Conservation (phyloP, 2,329 filamentous ascomycete genomes). For the Exophiala mesophila region DNA sequence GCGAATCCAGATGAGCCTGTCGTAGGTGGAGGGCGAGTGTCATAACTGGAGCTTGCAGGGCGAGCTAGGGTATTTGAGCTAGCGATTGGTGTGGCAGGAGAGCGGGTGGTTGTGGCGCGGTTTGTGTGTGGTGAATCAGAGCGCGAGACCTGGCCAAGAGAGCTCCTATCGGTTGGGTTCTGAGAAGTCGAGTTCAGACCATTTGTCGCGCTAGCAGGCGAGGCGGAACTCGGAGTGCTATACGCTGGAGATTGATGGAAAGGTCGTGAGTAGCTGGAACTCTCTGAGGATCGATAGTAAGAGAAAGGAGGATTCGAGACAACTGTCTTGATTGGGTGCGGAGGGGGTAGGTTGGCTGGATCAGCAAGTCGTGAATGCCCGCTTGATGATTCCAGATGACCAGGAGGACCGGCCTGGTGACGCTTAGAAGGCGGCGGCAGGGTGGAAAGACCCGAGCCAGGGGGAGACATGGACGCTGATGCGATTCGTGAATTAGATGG, state of each 20-base stretch:
- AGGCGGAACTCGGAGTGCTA: conserved; percentile 10
- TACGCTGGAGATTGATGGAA: conserved; percentile 17
- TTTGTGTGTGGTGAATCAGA: conserved; percentile 15
- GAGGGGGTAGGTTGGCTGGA: conserved; percentile 4
- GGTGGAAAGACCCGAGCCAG: conserved; percentile 20
- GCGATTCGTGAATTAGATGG: conserved; percentile 12
- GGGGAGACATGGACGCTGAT: conserved; percentile 24
- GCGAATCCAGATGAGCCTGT: conserved; percentile 23
- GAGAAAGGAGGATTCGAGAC: conserved; percentile 15
- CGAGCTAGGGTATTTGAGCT: conserved; percentile 14
- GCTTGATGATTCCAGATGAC: conserved; percentile 20
- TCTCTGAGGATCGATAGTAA: conserved; percentile 13
- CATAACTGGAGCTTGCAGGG: conserved; percentile 21
- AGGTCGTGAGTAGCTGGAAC: conserved; percentile 13
- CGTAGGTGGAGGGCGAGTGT: conserved; percentile 24
- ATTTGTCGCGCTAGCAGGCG: conserved; percentile 10
- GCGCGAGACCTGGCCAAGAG: conserved; percentile 9
- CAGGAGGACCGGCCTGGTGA: conserved; percentile 25
- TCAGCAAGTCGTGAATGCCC: conserved; percentile 16
- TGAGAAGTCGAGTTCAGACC: conserved; percentile 8
- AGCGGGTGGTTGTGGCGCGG: conserved; percentile 10
- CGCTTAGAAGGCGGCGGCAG: conserved; percentile 26
- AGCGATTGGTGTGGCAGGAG: conserved; percentile 11
- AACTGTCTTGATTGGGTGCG: conserved; percentile 5
- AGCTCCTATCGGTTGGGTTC: conserved; percentile 9